Evolutionary conservation across 1,284 basidiomycete species (phyloP).

Genomic region (Laetiporus sulphureus): DNA sequence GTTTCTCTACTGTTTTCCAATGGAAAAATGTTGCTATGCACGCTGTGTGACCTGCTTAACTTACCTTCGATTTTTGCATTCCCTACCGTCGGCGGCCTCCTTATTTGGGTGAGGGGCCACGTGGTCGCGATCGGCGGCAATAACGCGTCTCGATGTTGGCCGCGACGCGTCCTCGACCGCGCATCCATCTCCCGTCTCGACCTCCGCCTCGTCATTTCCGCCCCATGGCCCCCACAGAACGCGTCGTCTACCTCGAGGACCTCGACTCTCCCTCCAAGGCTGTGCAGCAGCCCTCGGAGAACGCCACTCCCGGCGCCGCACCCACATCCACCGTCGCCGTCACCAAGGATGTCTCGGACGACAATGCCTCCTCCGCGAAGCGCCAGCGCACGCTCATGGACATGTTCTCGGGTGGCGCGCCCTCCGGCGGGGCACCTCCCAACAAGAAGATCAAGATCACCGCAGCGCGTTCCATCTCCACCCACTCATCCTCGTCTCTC

Average conservation of each 20-base stretch:
- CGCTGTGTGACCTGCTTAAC: too few species aligned
- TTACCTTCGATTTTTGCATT: too few species aligned
- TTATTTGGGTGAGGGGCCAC: too few species aligned
- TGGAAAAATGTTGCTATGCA: too few species aligned
- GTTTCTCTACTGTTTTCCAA: too few species aligned
- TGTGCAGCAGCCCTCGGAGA: conserved; percentile 10
- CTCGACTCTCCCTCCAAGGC: conserved; percentile 27
- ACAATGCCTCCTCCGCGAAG: conserved; percentile 31
- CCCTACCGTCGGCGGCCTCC: too few species aligned
- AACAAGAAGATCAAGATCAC: conserved; percentile 27
- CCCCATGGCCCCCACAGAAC: conserved; percentile 29
- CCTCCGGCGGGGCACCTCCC: conserved; percentile 7
- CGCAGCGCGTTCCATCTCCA: conserved; percentile 25
- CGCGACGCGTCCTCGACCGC: conserved; percentile 9
- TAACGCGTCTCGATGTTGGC: conserved; percentile 4
- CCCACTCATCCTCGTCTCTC: conserved; percentile 30
- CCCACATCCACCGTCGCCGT: conserved; percentile 1
- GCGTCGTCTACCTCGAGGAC: conserved; percentile 53
- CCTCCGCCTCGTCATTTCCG: background rate
- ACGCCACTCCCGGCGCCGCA: conserved; percentile 1
- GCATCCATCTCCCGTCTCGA: conserved; percentile 3
- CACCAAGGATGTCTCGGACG: conserved; percentile 5
- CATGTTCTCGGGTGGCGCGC: conserved; percentile 39
- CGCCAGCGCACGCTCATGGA: conserved; percentile 60
- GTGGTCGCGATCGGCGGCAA: conserved; percentile 14